Base-by-base conservation (phyloP, 176 grass and related monocot genomes). In the Puccinellia tenuiflora region DNA sequence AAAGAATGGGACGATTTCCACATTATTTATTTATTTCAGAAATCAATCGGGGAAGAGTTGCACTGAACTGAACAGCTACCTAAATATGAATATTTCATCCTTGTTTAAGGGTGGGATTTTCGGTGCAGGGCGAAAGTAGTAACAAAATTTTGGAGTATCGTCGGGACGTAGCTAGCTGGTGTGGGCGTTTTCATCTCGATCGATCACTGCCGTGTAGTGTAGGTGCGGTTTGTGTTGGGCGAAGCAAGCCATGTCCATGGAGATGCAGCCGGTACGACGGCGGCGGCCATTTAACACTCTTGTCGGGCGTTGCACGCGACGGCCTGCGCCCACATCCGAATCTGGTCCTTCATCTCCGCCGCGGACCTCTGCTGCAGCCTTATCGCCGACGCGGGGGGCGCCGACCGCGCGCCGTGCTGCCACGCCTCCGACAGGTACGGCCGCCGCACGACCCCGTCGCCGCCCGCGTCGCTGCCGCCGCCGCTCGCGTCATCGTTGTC, bases 261-360 rank as follows among this genome's bases (percentile, higher is more conserved):
- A 70, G 67, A 5, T 5, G 21, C 31, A 21, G 4, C 26, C 30
- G 0, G 37, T 39, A 30, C 31, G 53, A 40, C 45, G 68, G 71
- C 45, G 68, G 71, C 30, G 70, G 56, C 68, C 81, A 26, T 26
- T 82, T 68, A 90, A 52, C 87, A 77, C 20, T 90, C 88, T 61
- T 87, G 83, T 69, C 88, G 72, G 42, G 76, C 85, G 57, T 90
- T 93, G 88, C 90, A 95, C 29, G 96, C 96, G 67, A 98, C 96
- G 30, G 96, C 91, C 80, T 92, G 90, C 39, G 96, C 96, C 96
- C 96, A 98, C 81, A 92, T 91, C 83, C 82, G 82, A 37, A 98
- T 83, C 85, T 93, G 91, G 81, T 98, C 85, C 85, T 93, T 95
- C 82, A 95, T 90, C 75, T 90, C 89, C 42, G 82, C 77, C 76